These are phyloP conservation scores for Carex kokanica DNA, from an alignment of 176 grass and related monocot species.

Conservation along the genomic window DNA sequence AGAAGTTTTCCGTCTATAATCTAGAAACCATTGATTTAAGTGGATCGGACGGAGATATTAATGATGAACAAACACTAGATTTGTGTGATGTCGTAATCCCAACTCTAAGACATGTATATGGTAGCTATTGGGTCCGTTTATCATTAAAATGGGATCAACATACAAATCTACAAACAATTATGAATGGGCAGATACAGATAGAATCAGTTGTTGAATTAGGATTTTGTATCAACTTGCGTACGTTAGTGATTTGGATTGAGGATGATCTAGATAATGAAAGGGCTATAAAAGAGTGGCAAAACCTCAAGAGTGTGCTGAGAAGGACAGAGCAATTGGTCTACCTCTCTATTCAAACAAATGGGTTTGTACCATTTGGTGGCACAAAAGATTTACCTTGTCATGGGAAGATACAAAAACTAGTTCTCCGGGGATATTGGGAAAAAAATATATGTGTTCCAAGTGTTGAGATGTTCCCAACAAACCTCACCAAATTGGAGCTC, in stretches of 20 bases:
- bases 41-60: too few relatives aligned
- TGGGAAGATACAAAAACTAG: neutral
- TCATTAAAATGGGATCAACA: neutral
- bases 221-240: neutral
- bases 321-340: neutral
- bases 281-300: neutral
- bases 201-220: neutral
- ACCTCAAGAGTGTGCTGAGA: neutral
- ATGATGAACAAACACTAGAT: too few relatives aligned
- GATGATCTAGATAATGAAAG: neutral
- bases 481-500: neutral
- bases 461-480: neutral
- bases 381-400: neutral
- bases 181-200: too few relatives aligned
- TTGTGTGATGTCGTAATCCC: neutral
- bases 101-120: neutral
- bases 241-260: too few relatives aligned
- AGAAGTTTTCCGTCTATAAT: neutral
- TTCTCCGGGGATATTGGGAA: neutral
- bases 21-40: neutral
- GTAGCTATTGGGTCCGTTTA: rapidly evolving
- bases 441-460: neutral
- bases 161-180: neutral
- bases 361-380: neutral
- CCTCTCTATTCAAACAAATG: neutral